phyloP scores from a whole-genome alignment of 1,139 yeast species.

The Arxiozyma slooffiae region DNA sequence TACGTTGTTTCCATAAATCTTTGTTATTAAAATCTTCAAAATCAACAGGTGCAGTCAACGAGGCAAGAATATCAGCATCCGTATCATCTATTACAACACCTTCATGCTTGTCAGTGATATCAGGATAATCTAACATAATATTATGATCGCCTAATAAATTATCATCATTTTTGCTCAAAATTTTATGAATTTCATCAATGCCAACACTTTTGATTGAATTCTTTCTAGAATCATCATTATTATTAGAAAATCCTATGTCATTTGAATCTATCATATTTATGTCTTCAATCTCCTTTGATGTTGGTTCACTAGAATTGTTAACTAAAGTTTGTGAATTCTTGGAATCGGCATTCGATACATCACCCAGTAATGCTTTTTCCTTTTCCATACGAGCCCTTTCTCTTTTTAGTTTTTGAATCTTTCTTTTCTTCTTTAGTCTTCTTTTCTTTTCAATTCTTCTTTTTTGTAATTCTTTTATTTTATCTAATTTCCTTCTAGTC shows the following conservation, averaged over 20 bases:
- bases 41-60: slow-evolving; percentile 30
- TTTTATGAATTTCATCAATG: slow-evolving; percentile 24
- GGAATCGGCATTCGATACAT: slow-evolving; percentile 6
- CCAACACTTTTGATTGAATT: slow-evolving; percentile 25
- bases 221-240: slow-evolving; percentile 10
- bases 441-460: slow-evolving; percentile 27
- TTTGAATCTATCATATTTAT: slow-evolving; percentile 2
- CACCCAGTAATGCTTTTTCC: slow-evolving; percentile 8
- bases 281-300: neutral
- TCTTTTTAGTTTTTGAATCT: slow-evolving; percentile 23
- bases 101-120: slow-evolving; percentile 9
- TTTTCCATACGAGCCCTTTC: slow-evolving; percentile 25
- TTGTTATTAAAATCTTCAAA: slow-evolving; percentile 18
- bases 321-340: slow-evolving; percentile 1
- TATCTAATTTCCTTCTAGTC: slow-evolving; percentile 29
- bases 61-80: slow-evolving; percentile 28
- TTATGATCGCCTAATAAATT: slow-evolving; percentile 16
- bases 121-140: slow-evolving; percentile 9
- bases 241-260: neutral
- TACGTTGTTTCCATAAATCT: slow-evolving; percentile 34
- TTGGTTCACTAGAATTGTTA: neutral
- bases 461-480: slow-evolving; percentile 29
- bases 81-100: slow-evolving; percentile 10
- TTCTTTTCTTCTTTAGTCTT: slow-evolving; percentile 27
- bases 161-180: slow-evolving; percentile 18